Evolutionary conservation across 768 basidiomycete genomes (phyloP), one percentile per base, ranked within the genome.

Genomic region (Omphalotus guepiniiformis): DNA sequence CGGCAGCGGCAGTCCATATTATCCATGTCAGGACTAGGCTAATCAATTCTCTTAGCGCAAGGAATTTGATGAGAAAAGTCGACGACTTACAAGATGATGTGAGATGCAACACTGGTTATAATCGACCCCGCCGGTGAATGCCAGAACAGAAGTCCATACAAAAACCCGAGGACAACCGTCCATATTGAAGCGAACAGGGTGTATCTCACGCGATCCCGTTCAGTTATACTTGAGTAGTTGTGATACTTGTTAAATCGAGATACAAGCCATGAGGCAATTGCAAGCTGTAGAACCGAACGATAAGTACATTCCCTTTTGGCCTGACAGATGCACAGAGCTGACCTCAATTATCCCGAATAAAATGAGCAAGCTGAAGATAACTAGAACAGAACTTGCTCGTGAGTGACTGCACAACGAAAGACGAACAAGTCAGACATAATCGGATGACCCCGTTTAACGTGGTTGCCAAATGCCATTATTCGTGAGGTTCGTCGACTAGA

Each of bases 21-120:
- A 90, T 71, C 85, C 87, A 90, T 1, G 86, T 87, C 16, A 90
- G 12, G 40, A 71, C 48, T 40, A 89, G 63, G 65, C 87, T 88
- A 52, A n/a, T 29, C 19, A 19, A 19, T 8, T 34, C 4, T n/a
- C 34, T 18, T 34, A 35, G 38, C 26, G 45, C 26, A 42, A 18
- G 19, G 18, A 5, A 23, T 23, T n/a, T n/a, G n/a, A 48, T 16
- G 19, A 49, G 44, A 34, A 26, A 52, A 40, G 25, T 27, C 38
- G 46, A 26, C 19, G 30, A 29, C 16, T 29, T 29, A 25, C 71
- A 85, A 51, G 54, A 88, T 86, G 80, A 85, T 49, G 79, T 51
- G 23, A 76, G 63, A 64, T 90, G 85, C 35, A 79, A 73, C 42
- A 73, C 71, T 76, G 59, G 81, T 86, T 35, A 77, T 80, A 46